Percentiles rank a stretch among this genome's conserved stretches.
Conservation (phyloP, 164 flowering plant genomes). For the Piper betle region DNA sequence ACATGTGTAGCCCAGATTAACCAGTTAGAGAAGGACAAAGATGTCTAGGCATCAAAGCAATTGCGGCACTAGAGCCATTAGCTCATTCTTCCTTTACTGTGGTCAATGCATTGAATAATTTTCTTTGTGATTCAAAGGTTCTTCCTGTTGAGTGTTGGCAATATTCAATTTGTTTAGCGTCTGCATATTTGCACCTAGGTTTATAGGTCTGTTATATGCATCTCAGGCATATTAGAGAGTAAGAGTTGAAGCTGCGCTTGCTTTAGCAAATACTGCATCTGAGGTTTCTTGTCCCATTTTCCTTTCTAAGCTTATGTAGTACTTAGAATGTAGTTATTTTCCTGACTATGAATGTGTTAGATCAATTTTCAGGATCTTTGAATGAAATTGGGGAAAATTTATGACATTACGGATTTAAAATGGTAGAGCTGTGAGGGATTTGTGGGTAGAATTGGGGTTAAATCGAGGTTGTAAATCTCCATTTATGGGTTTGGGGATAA, state of each 20-base stretch:
- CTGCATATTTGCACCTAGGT: neutral
- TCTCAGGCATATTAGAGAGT: conserved; percentile 88
- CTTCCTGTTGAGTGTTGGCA: neutral
- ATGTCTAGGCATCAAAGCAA: conserved; percentile 95
- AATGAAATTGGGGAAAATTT: too few species aligned
- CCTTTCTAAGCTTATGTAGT: too few species aligned
- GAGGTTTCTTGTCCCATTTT: conserved; percentile 42
- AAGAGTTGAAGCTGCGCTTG: conserved; percentile 88
- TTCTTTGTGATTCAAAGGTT: conserved; percentile 84
- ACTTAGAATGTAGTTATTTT: too few species aligned
- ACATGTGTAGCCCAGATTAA: conserved; percentile 41
- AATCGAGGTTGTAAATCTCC: too few species aligned
- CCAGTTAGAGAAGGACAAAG: conserved; percentile 91
- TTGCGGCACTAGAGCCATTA: conserved; percentile 47
- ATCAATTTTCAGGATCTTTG: too few species aligned
- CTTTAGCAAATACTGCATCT: conserved; percentile 72
- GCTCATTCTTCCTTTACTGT: conserved; percentile 65
- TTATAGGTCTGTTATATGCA: neutral
- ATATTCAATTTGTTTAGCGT: neutral
- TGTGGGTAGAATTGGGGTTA: too few species aligned
- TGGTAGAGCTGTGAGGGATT: too few species aligned
- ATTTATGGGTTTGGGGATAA: too few species aligned
- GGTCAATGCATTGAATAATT: conserved; percentile 66
- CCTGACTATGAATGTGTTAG: too few species aligned
- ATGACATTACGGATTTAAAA: too few species aligned